Percentiles rank a stretch among this genome's conserved stretches.
Evolutionary conservation across 768 basidiomycete species (phyloP).

Genomic region (Gyrodon lividus): DNA sequence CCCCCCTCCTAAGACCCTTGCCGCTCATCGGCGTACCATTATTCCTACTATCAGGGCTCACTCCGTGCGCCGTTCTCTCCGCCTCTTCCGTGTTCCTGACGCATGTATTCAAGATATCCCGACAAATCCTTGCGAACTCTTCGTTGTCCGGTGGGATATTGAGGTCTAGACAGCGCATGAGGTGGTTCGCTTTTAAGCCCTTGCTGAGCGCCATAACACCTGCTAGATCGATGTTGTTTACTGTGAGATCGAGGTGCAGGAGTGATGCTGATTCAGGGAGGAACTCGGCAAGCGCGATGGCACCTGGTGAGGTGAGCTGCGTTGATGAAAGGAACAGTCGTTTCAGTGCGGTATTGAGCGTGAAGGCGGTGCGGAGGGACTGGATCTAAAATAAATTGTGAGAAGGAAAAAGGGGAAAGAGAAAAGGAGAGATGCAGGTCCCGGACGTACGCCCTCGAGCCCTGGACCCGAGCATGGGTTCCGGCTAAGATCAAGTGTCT

Average conservation of each 20-base stretch:
- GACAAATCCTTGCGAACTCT: slow-evolving; percentile 78
- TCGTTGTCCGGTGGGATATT: slow-evolving; percentile 87
- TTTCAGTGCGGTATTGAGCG: slow-evolving; percentile 87
- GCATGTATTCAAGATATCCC: slow-evolving; percentile 88
- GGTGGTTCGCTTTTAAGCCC: slow-evolving; percentile 79
- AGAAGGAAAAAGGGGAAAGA: neutral
- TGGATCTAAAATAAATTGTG: slow-evolving; percentile 53
- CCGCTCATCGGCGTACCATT: slow-evolving; percentile 37
- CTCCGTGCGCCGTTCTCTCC: slow-evolving; percentile 35
- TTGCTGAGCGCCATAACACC: slow-evolving; percentile 91
- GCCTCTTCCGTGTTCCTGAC: slow-evolving; percentile 93
- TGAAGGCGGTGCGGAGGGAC: slow-evolving; percentile 90
- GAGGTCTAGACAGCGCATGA: slow-evolving; percentile 90
- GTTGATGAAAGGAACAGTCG: slow-evolving; percentile 90
- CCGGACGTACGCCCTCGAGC: slow-evolving; percentile 77
- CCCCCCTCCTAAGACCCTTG: slow-evolving; percentile 61
- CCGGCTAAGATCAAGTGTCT: slow-evolving; percentile 89
- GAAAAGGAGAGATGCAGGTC: neutral
- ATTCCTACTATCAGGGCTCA: slow-evolving; percentile 17
- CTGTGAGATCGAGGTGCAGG: slow-evolving; percentile 88
- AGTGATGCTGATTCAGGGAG: slow-evolving; percentile 86
- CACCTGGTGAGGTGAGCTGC: slow-evolving; percentile 73
- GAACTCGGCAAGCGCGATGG: slow-evolving; percentile 95
- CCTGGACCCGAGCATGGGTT: slow-evolving; percentile 92
- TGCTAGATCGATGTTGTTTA: slow-evolving; percentile 80